Evolutionary conservation across 208 protist species (phyloP), one percentile per base, ranked within the genome.

Genomic region (Trypanosoma avium): DNA sequence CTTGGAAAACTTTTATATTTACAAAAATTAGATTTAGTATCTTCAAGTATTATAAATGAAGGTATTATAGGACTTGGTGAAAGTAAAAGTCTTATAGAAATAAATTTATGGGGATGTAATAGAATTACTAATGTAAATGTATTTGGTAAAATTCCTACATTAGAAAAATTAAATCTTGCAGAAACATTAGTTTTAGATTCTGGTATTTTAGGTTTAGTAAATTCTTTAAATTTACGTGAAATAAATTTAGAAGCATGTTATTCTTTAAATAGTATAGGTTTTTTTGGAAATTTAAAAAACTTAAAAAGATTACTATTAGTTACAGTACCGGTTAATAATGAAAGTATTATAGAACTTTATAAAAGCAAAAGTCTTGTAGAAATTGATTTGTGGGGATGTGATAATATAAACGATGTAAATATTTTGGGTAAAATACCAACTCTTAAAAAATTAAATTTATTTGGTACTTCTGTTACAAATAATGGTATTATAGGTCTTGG

Each of bases 391-490:
- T 58, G 68, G 17, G 81, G 73, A 15, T 88, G 87, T 38, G 42
- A 53, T 3, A 46, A 48, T 17, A 56, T 90, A 13, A 81, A 77
- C 4, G 79, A 79, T 62, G 57, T 93, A 24, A 74, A 68, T 42
- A 65, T 63, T 46, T 60, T 93, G 3, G 71, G 74, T 40, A 27
- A 30, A 8, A 77, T 93, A 46, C 38, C 36, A 6, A 58, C 60
- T 30, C 67, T 93, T 36, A 50, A 48, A 24, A 72, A 67, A 21
- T 53, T 89, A 38, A 62, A 84, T 46, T 53, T 82, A 12, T 72
- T 80, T n/a, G 61, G 73, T 15, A 83, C 79, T 1, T 60, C 67
- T 46, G 53, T 92, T 26, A 88, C 75, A 12, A 81, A 79, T 56
- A 71, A 79, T 10, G 82, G 84, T 3, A 68, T 90, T 13, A 60